phyloP scores from a whole-genome alignment of 345 rosid species.

The Gossypium thurberi region DNA sequence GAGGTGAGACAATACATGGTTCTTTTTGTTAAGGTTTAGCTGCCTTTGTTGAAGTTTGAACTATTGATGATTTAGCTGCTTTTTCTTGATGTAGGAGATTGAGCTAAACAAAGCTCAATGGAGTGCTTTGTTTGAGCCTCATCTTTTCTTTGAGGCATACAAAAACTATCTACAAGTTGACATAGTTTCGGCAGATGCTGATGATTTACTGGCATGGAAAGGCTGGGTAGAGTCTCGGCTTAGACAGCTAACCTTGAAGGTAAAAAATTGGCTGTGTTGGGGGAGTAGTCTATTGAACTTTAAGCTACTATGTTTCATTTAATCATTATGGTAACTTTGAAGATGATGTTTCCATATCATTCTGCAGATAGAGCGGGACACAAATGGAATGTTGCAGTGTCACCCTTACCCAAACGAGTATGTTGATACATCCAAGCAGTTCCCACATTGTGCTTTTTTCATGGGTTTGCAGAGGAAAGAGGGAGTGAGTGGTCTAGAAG shows the following conservation, averaged over 20 bases:
- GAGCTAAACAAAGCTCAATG: constrained; percentile 57
- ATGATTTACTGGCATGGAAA: constrained; percentile 61
- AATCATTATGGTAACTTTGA: not conserved
- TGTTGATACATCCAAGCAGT: constrained; percentile 43
- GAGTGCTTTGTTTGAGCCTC: constrained; percentile 58
- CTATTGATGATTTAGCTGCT: constrained; percentile 7
- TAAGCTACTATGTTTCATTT: not conserved
- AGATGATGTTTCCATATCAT: constrained; percentile 8
- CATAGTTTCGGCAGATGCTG: constrained; percentile 48
- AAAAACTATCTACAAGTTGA: constrained; percentile 70
- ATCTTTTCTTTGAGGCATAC: constrained; percentile 63
- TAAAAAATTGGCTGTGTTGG: constrained; percentile 7
- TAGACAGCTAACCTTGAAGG: constrained; percentile 69
- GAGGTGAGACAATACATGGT: constrained; percentile 30
- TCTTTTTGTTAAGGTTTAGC: not conserved
- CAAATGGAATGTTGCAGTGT: constrained; percentile 66
- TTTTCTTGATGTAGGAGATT: constrained; percentile 36
- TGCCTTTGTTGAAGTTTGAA: not conserved
- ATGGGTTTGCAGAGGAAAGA: constrained; percentile 73
- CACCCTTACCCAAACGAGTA: constrained; percentile 69
- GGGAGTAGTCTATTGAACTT: not conserved
- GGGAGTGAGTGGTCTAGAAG: constrained; percentile 52
- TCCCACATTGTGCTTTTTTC: constrained; percentile 63
- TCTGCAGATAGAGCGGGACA: constrained; percentile 68
- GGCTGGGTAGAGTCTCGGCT: constrained; percentile 85